These are phyloP conservation scores for Aquilaria sinensis DNA, from an alignment of 345 rosid species.

Conservation along the genomic window DNA sequence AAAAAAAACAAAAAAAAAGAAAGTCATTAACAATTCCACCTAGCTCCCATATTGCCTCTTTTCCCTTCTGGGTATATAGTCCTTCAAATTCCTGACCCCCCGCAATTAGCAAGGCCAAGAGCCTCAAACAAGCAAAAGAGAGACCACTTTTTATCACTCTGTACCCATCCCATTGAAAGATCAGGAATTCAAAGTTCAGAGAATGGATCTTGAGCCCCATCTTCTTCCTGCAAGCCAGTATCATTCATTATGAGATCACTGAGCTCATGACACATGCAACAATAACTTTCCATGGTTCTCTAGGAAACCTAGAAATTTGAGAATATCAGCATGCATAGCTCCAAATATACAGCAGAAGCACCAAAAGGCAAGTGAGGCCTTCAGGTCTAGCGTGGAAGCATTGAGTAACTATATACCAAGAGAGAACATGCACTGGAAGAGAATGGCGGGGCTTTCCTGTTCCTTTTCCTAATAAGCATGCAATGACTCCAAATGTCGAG, in stretches of 20 bases:
- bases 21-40: too few species aligned
- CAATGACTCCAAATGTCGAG: too few species aligned
- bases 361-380: slow-evolving; percentile 34
- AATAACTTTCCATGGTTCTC: slow-evolving; percentile 83
- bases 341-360: slow-evolving; percentile 77
- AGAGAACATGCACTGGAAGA: neutral
- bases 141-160: slow-evolving; percentile 23
- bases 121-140: slow-evolving; percentile 26
- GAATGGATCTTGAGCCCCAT: slow-evolving; percentile 57
- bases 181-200: slow-evolving; percentile 71
- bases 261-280: neutral
- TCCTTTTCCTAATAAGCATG: slow-evolving; percentile 40
- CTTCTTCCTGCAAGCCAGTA: slow-evolving; percentile 39
- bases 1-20: too few species aligned
- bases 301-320: slow-evolving; percentile 66
- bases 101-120: slow-evolving; percentile 28
- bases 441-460: slow-evolving; percentile 28
- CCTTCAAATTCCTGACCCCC: slow-evolving; percentile 25
- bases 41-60: slow-evolving; percentile 10
- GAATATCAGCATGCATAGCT: slow-evolving; percentile 76
- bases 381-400: neutral
- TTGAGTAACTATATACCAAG: neutral
- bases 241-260: neutral
- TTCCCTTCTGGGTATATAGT: slow-evolving; percentile 16
- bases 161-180: slow-evolving; percentile 35